Conservation (phyloP, 345 rosid genomes). For the rapeseed (Brassica napus) region DNA sequence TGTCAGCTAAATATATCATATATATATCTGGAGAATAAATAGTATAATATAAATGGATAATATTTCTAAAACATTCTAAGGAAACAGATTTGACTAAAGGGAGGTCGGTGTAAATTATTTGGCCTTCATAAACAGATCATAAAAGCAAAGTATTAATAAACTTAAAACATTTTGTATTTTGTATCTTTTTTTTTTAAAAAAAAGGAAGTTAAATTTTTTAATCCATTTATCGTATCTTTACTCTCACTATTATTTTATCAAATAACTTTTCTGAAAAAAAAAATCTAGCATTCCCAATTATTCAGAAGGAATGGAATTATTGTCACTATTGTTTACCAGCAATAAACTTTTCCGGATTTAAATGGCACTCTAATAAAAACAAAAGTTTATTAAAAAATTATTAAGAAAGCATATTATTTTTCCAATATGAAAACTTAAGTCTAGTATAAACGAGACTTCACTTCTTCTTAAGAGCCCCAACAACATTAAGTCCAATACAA, state of each 20-base stretch:
- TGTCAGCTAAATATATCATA: slow-evolving; percentile 3
- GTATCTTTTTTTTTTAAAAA: neutral
- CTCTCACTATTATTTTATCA: too few relatives aligned
- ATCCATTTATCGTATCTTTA: too few relatives aligned
- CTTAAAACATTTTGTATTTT: neutral
- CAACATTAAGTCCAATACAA: slow-evolving; percentile 66
- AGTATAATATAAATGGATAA: neutral
- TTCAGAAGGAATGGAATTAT: too few relatives aligned
- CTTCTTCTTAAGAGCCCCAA: slow-evolving; percentile 45
- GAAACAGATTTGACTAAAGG: neutral
- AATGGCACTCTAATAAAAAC: neutral
- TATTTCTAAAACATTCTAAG: neutral
- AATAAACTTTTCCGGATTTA: neutral
- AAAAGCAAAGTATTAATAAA: neutral
- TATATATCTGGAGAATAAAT: neutral
- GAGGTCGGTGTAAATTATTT: neutral
- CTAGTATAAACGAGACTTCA: neutral
- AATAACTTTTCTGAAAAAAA: too few relatives aligned
- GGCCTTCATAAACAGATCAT: neutral
- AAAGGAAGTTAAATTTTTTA: neutral
- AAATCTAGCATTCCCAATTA: too few relatives aligned
- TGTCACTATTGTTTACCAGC: too few relatives aligned
- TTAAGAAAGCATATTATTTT: neutral
- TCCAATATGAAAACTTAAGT: neutral
- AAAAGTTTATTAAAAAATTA: neutral